A percentile compares a stretch with the other conserved stretches of the same genome.
These are phyloP conservation scores for Nakazawaea peltata DNA, from an alignment of 805 yeast species.

Conservation along the genomic window DNA sequence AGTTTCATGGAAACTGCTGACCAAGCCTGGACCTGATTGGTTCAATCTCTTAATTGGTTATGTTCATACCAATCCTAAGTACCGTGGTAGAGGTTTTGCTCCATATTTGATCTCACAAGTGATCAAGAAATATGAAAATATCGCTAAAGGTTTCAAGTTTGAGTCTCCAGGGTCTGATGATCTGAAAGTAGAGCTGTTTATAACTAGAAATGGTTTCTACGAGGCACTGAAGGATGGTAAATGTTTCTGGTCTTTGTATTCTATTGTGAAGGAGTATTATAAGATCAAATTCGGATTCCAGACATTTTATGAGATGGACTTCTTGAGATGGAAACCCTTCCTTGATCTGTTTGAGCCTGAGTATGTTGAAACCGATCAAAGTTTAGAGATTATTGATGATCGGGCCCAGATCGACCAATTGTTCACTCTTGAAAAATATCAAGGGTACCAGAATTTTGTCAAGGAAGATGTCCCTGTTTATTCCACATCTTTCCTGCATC, in stretches of 20 bases:
- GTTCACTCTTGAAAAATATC: not conserved
- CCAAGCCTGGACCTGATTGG: too few species aligned
- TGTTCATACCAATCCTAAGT: conserved; percentile 4
- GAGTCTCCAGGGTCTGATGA: too few species aligned
- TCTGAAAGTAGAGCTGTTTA: not conserved
- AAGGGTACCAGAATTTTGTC: not conserved
- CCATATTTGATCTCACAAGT: not conserved
- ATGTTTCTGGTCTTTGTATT: conserved; percentile 5
- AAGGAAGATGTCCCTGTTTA: too few species aligned
- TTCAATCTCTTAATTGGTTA: too few species aligned
- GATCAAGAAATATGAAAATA: conserved; percentile 7
- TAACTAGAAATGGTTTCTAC: too few species aligned
- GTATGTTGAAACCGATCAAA: not conserved
- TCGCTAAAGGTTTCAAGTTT: too few species aligned
- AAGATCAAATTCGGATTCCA: conserved; percentile 3
- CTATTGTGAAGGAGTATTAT: conserved; percentile 2
- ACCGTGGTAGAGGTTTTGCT: conserved; percentile 3
- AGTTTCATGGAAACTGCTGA: too few species aligned
- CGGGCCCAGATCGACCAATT: not conserved
- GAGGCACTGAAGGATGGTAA: too few species aligned
- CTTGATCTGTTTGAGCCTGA: not conserved
- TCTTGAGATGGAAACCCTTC: not conserved
- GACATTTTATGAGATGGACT: conserved; percentile 3
- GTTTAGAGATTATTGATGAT: not conserved
- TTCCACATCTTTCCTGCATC: not conserved